Conservation (phyloP, 2,329 filamentous ascomycete species). For the Periconia macrospinosa region DNA sequence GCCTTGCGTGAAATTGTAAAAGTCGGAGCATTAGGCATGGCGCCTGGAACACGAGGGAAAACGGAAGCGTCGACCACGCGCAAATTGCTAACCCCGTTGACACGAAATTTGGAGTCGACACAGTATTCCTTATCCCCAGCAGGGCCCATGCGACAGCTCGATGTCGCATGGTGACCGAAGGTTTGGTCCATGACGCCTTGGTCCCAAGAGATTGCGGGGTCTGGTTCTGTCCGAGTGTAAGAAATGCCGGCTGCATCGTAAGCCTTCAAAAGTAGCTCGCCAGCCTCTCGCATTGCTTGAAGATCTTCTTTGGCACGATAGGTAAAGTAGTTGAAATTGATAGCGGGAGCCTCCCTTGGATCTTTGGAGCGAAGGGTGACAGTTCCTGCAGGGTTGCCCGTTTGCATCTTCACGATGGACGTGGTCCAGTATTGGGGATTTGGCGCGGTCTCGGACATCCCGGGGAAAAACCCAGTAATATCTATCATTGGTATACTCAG, state of each 20-base stretch:
- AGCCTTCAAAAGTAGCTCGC: constrained; percentile 4
- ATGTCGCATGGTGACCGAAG: constrained; percentile 15
- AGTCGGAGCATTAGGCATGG: constrained; percentile 10
- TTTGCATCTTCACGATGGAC: constrained; percentile 58
- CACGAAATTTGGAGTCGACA: constrained; percentile 17
- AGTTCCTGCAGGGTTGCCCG: constrained; percentile 60
- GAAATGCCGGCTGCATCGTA: constrained; percentile 1
- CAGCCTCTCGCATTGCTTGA: constrained; percentile 10
- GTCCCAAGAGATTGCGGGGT: constrained; percentile 6
- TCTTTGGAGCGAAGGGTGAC: constrained; percentile 62
- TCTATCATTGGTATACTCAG: constrained; percentile 12
- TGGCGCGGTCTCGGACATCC: constrained; percentile 46
- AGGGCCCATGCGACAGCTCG: constrained; percentile 12
- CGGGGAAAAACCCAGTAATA: constrained; percentile 44
- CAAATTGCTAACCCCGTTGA: constrained; percentile 46
- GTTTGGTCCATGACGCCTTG: constrained; percentile 12
- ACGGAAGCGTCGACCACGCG: constrained; percentile 64
- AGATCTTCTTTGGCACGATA: constrained; percentile 6
- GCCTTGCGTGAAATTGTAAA: constrained; percentile 13
- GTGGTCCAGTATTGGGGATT: constrained; percentile 44
- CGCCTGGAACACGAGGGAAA: constrained; percentile 52
- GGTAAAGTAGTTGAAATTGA: constrained; percentile 38
- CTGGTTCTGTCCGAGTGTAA: constrained; percentile 5
- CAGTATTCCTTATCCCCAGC: constrained; percentile 1
- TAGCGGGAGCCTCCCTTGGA: constrained; percentile 62